Evolutionary conservation across 176 grass and related monocot species (phyloP).

Genomic region (Lolium rigidum): DNA sequence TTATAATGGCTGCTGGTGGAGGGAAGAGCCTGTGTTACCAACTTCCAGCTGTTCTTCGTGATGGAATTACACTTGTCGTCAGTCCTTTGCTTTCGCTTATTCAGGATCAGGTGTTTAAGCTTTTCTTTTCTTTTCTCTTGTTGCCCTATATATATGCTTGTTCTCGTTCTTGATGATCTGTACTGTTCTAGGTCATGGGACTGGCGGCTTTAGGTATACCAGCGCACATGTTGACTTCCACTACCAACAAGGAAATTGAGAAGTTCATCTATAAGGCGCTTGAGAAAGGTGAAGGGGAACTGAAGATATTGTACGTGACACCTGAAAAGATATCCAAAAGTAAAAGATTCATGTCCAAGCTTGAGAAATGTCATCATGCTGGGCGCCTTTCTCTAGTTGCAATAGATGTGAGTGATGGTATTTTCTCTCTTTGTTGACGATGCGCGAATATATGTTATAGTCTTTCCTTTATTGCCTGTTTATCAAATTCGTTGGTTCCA

Average conservation of each 20-base stretch:
- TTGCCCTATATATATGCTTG: constrained; percentile 7
- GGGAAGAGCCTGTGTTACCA: constrained; percentile 96
- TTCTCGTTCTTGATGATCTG: constrained; percentile 36
- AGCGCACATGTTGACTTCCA: constrained; percentile 89
- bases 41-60: constrained; percentile 74
- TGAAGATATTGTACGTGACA: constrained; percentile 96
- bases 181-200: constrained; percentile 78
- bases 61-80: constrained; percentile 81
- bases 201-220: constrained; percentile 84
- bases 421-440: constrained; percentile 8
- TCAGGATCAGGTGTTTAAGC: constrained; percentile 73
- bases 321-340: constrained; percentile 98
- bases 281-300: constrained; percentile 82
- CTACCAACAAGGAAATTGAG: constrained; percentile 80
- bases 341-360: constrained; percentile 98
- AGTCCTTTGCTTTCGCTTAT: constrained; percentile 94
- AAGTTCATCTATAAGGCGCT: constrained; percentile 86
- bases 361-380: constrained; percentile 93
- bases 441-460: neutral
- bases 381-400: constrained; percentile 88
- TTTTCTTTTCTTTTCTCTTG: constrained; percentile 34
- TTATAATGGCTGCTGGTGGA: constrained; percentile 97
- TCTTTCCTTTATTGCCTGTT: neutral
- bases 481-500: neutral
- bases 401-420: constrained; percentile 83